Base-by-base conservation (phyloP, 805 yeast species). In the Kodamaea sagamina region DNA sequence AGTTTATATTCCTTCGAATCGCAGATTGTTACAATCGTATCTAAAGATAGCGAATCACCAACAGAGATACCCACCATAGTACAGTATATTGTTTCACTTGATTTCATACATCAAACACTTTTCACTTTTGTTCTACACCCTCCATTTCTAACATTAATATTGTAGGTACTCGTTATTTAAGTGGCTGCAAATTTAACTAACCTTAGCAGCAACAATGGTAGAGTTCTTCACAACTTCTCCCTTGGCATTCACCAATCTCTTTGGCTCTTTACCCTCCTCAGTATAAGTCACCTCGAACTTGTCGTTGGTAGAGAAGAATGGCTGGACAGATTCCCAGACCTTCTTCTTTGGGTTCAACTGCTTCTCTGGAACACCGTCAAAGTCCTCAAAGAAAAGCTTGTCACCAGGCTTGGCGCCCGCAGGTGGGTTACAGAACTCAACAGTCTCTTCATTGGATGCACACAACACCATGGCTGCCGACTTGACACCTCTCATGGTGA, bases 311-410 rank as follows among this genome's bases (percentile, higher is more conserved):
- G 92, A 73, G 76, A 93, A 90, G 47, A 77, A 75, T 41, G 97
- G 98, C 76, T 93, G 99, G 51, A 86, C 74, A 41, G 90, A 78
- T 77, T 93, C 99, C 95, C 96, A 93, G 49, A 90, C 75, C 79
- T 93, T 93, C 86, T 93, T 93, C 84, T 93, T 93, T 57, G 99
- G 98, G 73, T 92, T 92, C 68, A 93, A 75, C 61, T 83, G 92
- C 59, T 87, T 80, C 69, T 89, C 95, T 52, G 99, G 98, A 43
- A 79, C 82, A 53, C 89, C 87, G 59, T 89, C 85, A 65, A 73
- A 89, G 46, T 89, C 95, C 71, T 89, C 96, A 59, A 93, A 93
- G 79, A 88, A 92, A 50, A 93, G 77, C 75, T 89, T 90, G 68
- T 93, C 99, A 68, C 99, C 99, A 9, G 99, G 82, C 71, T 88